Conservation (phyloP, 108 stramenopile species). For the Aurantiochytrium sp. region DNA sequence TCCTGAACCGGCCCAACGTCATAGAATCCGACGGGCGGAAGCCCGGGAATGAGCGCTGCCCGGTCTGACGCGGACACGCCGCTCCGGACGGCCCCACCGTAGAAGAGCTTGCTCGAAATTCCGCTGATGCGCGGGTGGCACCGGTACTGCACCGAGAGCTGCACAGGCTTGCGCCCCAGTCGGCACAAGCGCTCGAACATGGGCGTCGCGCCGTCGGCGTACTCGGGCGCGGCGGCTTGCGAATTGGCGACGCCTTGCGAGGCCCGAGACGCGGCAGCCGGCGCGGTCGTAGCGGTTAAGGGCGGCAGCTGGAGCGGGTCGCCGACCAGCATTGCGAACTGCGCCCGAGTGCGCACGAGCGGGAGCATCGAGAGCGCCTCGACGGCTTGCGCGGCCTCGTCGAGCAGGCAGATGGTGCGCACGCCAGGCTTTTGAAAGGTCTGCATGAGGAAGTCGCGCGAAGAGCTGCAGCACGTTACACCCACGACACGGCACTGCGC, state of each 20-base stretch:
- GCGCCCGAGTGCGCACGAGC: background rate
- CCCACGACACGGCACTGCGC: background rate
- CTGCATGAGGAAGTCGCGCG: background rate
- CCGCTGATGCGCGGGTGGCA: background rate
- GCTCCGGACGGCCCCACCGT: background rate
- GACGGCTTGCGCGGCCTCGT: conserved; percentile 12
- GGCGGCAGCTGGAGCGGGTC: conserved; percentile 20
- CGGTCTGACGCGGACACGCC: background rate
- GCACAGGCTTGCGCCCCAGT: background rate
- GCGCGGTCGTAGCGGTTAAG: background rate
- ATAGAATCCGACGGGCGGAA: background rate
- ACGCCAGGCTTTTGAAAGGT: background rate
- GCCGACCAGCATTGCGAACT: background rate
- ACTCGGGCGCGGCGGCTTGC: too few relatives aligned
- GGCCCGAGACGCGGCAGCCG: too few relatives aligned
- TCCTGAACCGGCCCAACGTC: background rate
- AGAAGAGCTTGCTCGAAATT: background rate
- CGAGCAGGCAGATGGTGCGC: background rate
- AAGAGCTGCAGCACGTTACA: background rate
- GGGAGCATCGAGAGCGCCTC: conserved; percentile 24
- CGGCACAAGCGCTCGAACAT: background rate
- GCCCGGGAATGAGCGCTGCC: background rate
- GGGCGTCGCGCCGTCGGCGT: background rate
- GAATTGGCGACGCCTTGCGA: too few relatives aligned
- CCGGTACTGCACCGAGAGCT: background rate